Evolutionary conservation across 208 protist species (phyloP).

Genomic region (Leishmania tarentolae): DNA sequence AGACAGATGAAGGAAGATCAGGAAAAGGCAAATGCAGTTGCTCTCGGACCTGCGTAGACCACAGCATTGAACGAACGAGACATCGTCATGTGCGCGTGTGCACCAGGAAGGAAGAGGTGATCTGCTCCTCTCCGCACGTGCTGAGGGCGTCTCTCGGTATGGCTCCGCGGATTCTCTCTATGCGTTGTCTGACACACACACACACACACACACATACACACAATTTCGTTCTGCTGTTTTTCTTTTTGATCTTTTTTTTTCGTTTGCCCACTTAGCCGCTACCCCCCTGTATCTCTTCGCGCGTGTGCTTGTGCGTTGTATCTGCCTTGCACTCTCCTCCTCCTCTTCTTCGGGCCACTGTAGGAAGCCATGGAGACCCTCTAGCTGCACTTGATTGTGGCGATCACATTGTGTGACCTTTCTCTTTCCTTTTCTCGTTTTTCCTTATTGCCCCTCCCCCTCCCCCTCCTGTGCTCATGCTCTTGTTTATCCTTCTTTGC

Average conservation of each 20-base stretch:
- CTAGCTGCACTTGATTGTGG: not conserved
- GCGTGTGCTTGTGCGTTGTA: not conserved
- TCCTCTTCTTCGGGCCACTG: not conserved
- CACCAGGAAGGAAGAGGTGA: not conserved
- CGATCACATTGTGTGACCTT: not conserved
- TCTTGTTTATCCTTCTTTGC: not conserved
- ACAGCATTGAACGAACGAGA: not conserved
- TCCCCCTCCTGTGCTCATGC: not conserved
- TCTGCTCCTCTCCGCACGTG: not conserved
- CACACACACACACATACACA: not conserved
- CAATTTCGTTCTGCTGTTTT: not conserved
- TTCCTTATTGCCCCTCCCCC: not conserved
- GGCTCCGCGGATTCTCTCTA: not conserved
- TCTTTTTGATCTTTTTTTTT: not conserved
- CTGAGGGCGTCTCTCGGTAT: not conserved
- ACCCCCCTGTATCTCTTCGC: not conserved
- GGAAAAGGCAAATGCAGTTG: slow-evolving; percentile 25
- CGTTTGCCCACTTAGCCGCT: not conserved
- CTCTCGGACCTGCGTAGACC: slow-evolving; percentile 20
- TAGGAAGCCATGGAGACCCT: not conserved
- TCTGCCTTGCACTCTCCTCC: not conserved
- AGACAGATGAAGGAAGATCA: slow-evolving; percentile 45
- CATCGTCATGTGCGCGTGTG: not conserved
- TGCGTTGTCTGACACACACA: not conserved
- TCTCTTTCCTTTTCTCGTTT: not conserved